Conservation (phyloP, 306 rosid genomes). For the Rosa chinensis region DNA sequence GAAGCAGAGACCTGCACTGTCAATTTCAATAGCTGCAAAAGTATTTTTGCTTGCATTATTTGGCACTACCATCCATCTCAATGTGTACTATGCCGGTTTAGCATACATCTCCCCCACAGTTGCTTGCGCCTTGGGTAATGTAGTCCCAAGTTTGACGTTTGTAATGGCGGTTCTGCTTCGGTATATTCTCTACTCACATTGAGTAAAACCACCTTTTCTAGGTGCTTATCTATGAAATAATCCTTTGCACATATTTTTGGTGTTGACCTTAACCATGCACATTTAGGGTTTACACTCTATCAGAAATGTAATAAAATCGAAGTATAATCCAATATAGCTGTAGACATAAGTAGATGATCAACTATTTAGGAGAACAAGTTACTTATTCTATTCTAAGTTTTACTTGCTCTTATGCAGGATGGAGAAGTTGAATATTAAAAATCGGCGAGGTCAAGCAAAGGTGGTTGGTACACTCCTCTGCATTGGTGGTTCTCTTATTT, state of each 20-base stretch:
- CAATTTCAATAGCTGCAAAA: slow-evolving; percentile 23
- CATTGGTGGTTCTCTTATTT: slow-evolving; percentile 36
- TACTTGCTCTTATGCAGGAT: slow-evolving; percentile 21
- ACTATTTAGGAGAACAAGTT: not conserved
- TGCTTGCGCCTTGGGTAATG: slow-evolving; percentile 36
- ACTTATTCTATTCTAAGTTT: not conserved
- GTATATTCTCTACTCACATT: slow-evolving; percentile 8
- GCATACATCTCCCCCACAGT: slow-evolving; percentile 32
- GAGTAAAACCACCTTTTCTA: not conserved
- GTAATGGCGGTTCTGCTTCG: slow-evolving; percentile 26
- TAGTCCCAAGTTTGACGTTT: slow-evolving; percentile 39
- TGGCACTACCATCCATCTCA: slow-evolving; percentile 39
- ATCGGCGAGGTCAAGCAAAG: slow-evolving; percentile 34
- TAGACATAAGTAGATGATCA: not conserved
- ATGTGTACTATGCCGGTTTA: slow-evolving; percentile 37
- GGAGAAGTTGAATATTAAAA: slow-evolving; percentile 40
- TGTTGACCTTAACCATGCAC: not conserved
- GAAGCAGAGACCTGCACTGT: slow-evolving; percentile 28
- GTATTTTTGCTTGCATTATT: slow-evolving; percentile 31
- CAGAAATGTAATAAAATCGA: not conserved
- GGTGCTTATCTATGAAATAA: not conserved
- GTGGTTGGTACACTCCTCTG: slow-evolving; percentile 37
- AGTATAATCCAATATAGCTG: not conserved
- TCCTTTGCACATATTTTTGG: not conserved
- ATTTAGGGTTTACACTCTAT: not conserved